Conservation (phyloP, 192 early-diverging fungal species). For the Dissophora globulifera region DNA sequence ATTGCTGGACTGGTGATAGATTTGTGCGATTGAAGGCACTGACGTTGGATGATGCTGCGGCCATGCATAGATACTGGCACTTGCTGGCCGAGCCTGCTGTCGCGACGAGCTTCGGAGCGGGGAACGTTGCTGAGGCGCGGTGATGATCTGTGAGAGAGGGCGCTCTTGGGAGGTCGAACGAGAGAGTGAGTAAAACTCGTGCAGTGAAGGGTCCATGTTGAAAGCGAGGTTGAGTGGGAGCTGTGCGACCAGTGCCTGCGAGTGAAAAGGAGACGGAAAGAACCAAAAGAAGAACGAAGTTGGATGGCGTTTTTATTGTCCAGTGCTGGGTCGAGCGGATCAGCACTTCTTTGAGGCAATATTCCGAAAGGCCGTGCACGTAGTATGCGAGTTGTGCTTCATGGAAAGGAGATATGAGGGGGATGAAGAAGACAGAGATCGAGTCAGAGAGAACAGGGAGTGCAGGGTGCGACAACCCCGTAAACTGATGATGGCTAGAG, state of each 20-base stretch:
- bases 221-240: not conserved
- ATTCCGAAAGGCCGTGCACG: too few relatives aligned
- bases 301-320: not conserved
- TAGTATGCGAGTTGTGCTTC: too few relatives aligned
- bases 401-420: too few relatives aligned
- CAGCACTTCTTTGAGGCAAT: not conserved
- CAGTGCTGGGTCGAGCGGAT: not conserved
- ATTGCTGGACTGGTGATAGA: slow-evolving; percentile 15
- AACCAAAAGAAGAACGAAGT: too few relatives aligned
- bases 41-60: slow-evolving; percentile 20
- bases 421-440: too few relatives aligned
- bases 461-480: too few relatives aligned
- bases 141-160: slow-evolving; percentile 6
- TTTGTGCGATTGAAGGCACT: slow-evolving; percentile 36
- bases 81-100: slow-evolving; percentile 8
- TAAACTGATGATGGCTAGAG: too few relatives aligned
- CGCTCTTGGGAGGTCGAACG: slow-evolving; percentile 44
- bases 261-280: too few relatives aligned
- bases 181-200: slow-evolving; percentile 49
- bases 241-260: too few relatives aligned
- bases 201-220: slow-evolving; percentile 36
- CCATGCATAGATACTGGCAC: slow-evolving; percentile 21
- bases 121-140: not conserved
- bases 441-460: too few relatives aligned
- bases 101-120: slow-evolving; percentile 10